A percentile compares a stretch with the other conserved stretches of the same genome.
phyloP scores from a whole-genome alignment of 352 stramenopile genomes.

The Lagenidium giganteum region DNA sequence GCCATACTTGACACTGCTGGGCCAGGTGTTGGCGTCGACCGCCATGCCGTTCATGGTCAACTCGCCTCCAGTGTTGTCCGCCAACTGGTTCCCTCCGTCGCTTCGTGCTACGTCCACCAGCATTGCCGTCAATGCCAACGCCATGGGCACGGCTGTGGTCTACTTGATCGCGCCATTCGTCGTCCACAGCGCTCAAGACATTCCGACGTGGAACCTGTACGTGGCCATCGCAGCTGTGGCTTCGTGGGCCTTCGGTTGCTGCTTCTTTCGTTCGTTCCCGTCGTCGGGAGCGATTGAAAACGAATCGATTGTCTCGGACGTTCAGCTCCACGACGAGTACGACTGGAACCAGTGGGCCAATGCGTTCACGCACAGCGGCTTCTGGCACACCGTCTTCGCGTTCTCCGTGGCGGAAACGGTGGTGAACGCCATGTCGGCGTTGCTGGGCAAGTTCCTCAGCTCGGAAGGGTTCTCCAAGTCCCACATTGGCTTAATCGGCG shows the following conservation, averaged over 20 bases:
- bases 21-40: constrained; percentile 55
- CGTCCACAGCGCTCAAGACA: constrained; percentile 23
- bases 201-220: constrained; percentile 40
- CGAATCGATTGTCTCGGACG: constrained; percentile 44
- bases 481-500: constrained; percentile 58
- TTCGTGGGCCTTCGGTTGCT: constrained; percentile 11
- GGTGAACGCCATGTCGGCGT: constrained; percentile 63
- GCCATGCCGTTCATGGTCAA: constrained; percentile 88
- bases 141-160: constrained; percentile 56
- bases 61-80: constrained; percentile 61
- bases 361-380: constrained; percentile 57
- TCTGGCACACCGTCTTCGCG: constrained; percentile 50
- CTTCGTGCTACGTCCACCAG: constrained; percentile 63
- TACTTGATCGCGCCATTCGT: constrained; percentile 52
- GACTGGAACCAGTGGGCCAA: constrained; percentile 67
- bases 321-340: constrained; percentile 62
- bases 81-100: constrained; percentile 68
- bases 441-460: constrained; percentile 65
- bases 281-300: constrained; percentile 10
- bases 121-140: constrained; percentile 71
- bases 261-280: constrained; percentile 47
- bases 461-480: constrained; percentile 56
- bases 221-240: constrained; percentile 26
- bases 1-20: constrained; percentile 37
- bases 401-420: constrained; percentile 70